Base-by-base conservation (phyloP, 192 early-diverging fungal species). In the Coemansia sp. region DNA sequence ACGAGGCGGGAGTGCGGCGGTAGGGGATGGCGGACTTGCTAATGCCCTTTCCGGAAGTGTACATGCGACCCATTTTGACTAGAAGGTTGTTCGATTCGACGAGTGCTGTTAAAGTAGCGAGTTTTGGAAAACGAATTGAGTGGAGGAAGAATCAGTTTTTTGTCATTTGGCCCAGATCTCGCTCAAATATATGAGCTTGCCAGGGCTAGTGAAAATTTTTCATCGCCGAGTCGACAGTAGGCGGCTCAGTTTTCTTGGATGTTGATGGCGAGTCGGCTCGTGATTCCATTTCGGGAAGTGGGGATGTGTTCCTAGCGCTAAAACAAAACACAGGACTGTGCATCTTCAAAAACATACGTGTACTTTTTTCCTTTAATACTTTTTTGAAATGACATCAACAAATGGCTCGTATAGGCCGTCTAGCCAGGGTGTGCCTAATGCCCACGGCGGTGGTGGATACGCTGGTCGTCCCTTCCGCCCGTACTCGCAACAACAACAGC, bases 1-100 rank as follows among this genome's bases (percentile, higher is more conserved):
- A 99, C 68, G 94, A 93, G 66, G 97, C 91, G 76, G 96, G 93
- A 69, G 95, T 90, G 84, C 97, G 94, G 78, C 96, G 93, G 91
- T 99, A 99, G 84, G 52, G 52, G 52, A 55, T 55, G 27, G 52
- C 52, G 52, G 52, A 55, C 52, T 55, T 55, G 52, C 52, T 55
- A 55, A 55, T 55, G 52, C 52, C 52, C 52, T 55, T 55, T 55
- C 52, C 52, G 85, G 95, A 89, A 89, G 94, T 92, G 88, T 99
- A 94, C 97, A 93, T 93, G 84, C 92, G 92, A 93, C 92, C 92
- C 92, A 93, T 93, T 84, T 89, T 91, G 84, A 39, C 55, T 16
- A 61, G 34, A 47, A 36, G 22, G 61, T 27, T 27, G 62, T 69
- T 70, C 43, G 53, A 61, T 67, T 52, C 58, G 43, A 24, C 58